These are phyloP conservation scores for Metschnikowia lachancei DNA, from an alignment of 805 yeast genomes.

Conservation along the genomic window DNA sequence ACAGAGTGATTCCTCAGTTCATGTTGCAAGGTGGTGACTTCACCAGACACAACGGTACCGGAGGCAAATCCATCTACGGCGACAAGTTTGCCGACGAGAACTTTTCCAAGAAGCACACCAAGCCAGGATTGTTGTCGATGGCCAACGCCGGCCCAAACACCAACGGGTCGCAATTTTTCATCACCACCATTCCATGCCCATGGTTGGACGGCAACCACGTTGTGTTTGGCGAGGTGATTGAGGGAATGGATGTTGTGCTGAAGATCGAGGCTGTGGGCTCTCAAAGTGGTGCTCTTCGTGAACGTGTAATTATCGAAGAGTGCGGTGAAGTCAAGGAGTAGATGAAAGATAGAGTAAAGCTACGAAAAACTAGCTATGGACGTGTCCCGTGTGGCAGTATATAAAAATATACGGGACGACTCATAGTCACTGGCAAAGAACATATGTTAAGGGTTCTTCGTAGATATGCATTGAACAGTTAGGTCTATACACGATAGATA, in stretches of 20 bases:
- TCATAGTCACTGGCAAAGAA: no score
- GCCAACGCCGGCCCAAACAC: constrained; percentile 99
- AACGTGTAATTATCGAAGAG: constrained; percentile 25
- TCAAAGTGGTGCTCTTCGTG: constrained; percentile 47
- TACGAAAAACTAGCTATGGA: no score
- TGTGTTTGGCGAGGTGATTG: constrained; percentile 88
- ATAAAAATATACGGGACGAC: no score
- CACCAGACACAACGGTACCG: constrained; percentile 79
- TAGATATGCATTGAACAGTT: neutral
- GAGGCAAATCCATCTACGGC: constrained; percentile 88
- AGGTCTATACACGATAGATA: neutral
- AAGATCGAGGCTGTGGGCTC: constrained; percentile 76
- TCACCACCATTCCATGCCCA: constrained; percentile 82
- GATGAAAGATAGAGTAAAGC: no score
- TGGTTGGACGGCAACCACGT: constrained; percentile 96
- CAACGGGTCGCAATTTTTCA: constrained; percentile 96
- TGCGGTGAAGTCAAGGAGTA: constrained; percentile 26
- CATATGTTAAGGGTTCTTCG: no score
- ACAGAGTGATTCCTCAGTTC: constrained; percentile 94
- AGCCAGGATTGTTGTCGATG: constrained; percentile 90
- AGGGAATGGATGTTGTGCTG: constrained; percentile 83
- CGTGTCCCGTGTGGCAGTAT: no score
- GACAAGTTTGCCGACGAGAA: constrained; percentile 87
- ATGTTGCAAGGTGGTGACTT: constrained; percentile 92
- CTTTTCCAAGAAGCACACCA: constrained; percentile 70